A percentile compares a stretch with the other conserved stretches of the same genome.
Evolutionary conservation across 139 green algal species (phyloP).

Genomic region (Tetradesmus obliquus): DNA sequence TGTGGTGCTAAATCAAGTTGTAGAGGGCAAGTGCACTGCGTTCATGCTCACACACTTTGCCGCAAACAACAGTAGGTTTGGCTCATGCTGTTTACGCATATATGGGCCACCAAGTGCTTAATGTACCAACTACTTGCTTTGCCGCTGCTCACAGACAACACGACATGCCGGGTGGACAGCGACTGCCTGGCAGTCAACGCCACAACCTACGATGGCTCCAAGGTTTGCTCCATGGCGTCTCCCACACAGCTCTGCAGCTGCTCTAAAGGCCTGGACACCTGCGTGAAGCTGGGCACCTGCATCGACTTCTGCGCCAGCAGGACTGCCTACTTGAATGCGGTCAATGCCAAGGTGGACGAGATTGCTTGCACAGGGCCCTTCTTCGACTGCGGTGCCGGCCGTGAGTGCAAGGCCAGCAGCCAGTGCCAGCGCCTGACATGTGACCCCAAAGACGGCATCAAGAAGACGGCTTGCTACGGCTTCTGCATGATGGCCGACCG

Average conservation of each 20-base stretch:
- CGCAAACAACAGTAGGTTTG: too few relatives aligned
- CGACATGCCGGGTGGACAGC: background rate
- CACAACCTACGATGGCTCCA: background rate
- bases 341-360: background rate
- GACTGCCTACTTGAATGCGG: background rate
- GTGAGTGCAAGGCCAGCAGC: slow-evolving; percentile 8
- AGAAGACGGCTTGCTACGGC: background rate
- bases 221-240: background rate
- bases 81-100: too few relatives aligned
- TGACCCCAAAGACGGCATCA: background rate
- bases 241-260: background rate
- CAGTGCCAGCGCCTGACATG: background rate
- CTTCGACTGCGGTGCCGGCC: background rate
- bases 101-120: background rate
- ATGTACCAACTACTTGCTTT: background rate
- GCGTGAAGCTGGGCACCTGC: background rate
- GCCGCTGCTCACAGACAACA: background rate
- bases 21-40: too few relatives aligned
- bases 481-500: background rate
- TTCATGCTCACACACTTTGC: too few relatives aligned
- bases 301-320: slow-evolving; percentile 4
- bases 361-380: background rate
- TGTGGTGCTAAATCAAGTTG: too few relatives aligned
- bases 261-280: background rate
- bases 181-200: background rate